A percentile compares a stretch with the other conserved stretches of the same genome.
Evolutionary conservation across 257 asterid species (phyloP).

Genomic region (Plantago elongata): DNA sequence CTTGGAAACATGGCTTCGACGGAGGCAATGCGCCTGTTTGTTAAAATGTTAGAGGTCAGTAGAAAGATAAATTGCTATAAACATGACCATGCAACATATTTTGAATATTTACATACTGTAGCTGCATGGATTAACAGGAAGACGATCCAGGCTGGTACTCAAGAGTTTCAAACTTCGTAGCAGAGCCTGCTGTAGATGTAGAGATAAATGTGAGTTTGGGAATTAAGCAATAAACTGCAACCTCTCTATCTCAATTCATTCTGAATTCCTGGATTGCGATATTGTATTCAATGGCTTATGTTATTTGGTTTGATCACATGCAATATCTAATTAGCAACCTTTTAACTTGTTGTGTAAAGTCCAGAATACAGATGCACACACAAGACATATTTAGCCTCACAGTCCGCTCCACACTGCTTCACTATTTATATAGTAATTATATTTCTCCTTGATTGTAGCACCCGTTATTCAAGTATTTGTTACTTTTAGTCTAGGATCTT

Average conservation of each 20-base stretch:
- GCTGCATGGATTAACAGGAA: conserved; percentile 49
- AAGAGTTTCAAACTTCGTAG: conserved; percentile 59
- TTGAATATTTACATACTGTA: conserved; percentile 12
- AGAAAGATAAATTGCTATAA: conserved; percentile 10
- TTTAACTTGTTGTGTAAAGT: no score
- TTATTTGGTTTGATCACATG: conserved; percentile 4
- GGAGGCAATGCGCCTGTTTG: conserved; percentile 99
- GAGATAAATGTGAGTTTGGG: conserved; percentile 70
- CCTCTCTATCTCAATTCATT: conserved; percentile 11
- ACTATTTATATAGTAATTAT: background rate
- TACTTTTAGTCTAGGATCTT: conserved; percentile 2
- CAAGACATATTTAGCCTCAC: background rate
- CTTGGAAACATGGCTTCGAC: conserved; percentile 85
- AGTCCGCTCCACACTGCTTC: background rate
- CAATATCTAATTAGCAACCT: no score
- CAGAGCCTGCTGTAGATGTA: conserved; percentile 66
- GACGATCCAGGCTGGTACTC: conserved; percentile 99
- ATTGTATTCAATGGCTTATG: conserved; percentile 5
- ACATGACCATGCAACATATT: conserved; percentile 13
- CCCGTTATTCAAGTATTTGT: conserved; percentile 3
- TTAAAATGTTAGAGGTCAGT: conserved; percentile 89
- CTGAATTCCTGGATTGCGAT: background rate
- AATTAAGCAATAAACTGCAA: conserved; percentile 3
- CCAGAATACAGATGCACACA: no score
- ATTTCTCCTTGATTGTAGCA: conserved; percentile 12